These are phyloP conservation scores for Hexamita inflata DNA, from an alignment of 208 protist species.

Conservation along the genomic window DNA sequence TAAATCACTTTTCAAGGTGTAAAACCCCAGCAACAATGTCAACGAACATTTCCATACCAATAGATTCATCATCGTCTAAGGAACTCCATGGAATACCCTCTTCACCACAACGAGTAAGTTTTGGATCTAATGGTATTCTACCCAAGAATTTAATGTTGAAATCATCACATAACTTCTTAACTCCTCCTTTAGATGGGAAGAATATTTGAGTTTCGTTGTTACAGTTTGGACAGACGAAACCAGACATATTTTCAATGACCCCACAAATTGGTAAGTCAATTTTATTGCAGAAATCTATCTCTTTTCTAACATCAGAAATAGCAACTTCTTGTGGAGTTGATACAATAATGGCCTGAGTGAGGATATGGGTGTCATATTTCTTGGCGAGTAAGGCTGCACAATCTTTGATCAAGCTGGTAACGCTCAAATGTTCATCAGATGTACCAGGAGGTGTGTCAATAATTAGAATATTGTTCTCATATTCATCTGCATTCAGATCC, in stretches of 20 bases:
- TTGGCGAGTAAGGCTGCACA: neutral
- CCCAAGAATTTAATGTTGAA: neutral
- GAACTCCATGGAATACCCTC: neutral
- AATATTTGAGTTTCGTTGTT: slow-evolving; percentile 2
- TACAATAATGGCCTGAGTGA: slow-evolving; percentile 29
- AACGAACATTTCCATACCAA: neutral
- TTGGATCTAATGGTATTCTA: neutral
- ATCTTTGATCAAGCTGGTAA: slow-evolving; percentile 18
- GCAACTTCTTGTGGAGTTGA: slow-evolving; percentile 59
- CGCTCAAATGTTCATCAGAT: slow-evolving; percentile 62
- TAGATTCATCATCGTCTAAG: neutral
- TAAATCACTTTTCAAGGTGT: too few relatives aligned
- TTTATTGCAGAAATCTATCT: slow-evolving; percentile 93
- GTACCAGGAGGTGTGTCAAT: slow-evolving; percentile 99
- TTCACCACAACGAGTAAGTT: neutral
- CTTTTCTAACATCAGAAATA: slow-evolving; percentile 87
- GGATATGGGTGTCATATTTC: neutral
- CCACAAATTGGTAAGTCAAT: slow-evolving; percentile 77
- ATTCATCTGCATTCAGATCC: neutral
- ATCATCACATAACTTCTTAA: slow-evolving; percentile 7
- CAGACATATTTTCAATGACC: slow-evolving; percentile 98
- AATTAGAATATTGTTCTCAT: slow-evolving; percentile 83
- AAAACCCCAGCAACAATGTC: neutral
- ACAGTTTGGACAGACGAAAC: slow-evolving; percentile 53
- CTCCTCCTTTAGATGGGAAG: neutral